These are phyloP conservation scores for Fusarium hainanense DNA, from an alignment of 2,329 filamentous ascomycete species.

Conservation along the genomic window DNA sequence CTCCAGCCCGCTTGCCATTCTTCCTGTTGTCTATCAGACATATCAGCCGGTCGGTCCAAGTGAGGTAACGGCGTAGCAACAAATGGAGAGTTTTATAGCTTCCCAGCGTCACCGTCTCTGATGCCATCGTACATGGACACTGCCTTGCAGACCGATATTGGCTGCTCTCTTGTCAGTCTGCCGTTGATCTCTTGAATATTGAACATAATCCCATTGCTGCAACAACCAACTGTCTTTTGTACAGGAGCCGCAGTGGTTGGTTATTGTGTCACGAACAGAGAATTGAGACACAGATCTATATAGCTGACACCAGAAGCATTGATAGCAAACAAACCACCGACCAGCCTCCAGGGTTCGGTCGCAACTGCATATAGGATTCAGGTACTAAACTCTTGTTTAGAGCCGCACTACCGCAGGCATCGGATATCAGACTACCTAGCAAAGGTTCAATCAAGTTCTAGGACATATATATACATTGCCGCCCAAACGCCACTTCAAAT, in stretches of 20 bases:
- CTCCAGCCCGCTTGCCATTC: background rate
- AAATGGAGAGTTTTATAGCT: background rate
- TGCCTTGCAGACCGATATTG: no score
- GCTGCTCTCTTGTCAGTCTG: background rate
- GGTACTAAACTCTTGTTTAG: background rate
- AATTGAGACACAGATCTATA: background rate
- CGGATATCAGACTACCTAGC: slow-evolving; percentile 1
- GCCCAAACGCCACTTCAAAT: slow-evolving; percentile 42
- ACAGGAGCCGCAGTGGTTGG: no score
- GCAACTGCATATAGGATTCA: background rate
- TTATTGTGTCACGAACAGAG: background rate
- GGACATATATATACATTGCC: slow-evolving; percentile 24
- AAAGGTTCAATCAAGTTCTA: slow-evolving; percentile 15
- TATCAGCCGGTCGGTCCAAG: background rate
- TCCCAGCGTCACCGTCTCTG: background rate
- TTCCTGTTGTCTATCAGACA: background rate
- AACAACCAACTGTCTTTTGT: background rate
- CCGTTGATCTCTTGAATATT: background rate
- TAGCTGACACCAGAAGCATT: background rate
- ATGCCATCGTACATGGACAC: background rate
- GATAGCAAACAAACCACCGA: background rate
- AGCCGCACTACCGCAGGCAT: background rate
- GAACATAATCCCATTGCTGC: background rate
- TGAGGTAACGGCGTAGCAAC: background rate
- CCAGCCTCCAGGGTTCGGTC: background rate